Base-by-base conservation (phyloP, 164 flowering plant genomes). In the Vitis amurensis region DNA sequence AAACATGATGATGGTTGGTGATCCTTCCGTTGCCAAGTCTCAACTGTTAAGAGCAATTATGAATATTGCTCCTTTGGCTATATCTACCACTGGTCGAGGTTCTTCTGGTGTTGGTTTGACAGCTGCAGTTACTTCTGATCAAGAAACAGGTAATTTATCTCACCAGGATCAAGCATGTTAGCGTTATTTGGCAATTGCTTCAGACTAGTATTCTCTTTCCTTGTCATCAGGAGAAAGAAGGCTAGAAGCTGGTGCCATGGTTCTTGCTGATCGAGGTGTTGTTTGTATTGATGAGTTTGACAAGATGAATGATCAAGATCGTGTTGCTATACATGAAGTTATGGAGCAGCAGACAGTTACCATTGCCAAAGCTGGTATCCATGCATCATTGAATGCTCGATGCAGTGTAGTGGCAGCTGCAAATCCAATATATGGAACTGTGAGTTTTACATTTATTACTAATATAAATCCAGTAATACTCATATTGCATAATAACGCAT, bases 1-100 rank as follows among this genome's bases (percentile, higher is more conserved):
- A 75, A 96, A 96, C 80, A 96, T 93, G 99, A 96, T 96, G 99
- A 93, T 96, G 99, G 98, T 96, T 80, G 99, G 99, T 53, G 99
- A 96, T 79, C 99, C 98, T 56, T 96, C 99, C 67, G 99, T 96
- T 74, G 99, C 99, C 48, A 96, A 96, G 74, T 96, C 99, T 68
- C 99, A 96, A 77, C 92, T 96, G 61, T 74, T 96, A 69, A 86
- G 98, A 83, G 97, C 98, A 73, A 96, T 96, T 47, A 88, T 96
- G 91, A 96, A 92, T 76, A 96, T 96, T 85, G 97, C 98, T 71
- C 99, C 99, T 52, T 78, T 96, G 73, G 95, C 99, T 71, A 92
- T 96, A 71, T 96, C 99, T 73, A 96, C 99, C n/a, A 96, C 98
- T 15, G 99, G 99, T 31, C 88, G 99, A 16, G 99, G 99, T 73